These are phyloP conservation scores for Sporothrix luriei DNA, from an alignment of 2,329 filamentous ascomycete species.

Conservation along the genomic window DNA sequence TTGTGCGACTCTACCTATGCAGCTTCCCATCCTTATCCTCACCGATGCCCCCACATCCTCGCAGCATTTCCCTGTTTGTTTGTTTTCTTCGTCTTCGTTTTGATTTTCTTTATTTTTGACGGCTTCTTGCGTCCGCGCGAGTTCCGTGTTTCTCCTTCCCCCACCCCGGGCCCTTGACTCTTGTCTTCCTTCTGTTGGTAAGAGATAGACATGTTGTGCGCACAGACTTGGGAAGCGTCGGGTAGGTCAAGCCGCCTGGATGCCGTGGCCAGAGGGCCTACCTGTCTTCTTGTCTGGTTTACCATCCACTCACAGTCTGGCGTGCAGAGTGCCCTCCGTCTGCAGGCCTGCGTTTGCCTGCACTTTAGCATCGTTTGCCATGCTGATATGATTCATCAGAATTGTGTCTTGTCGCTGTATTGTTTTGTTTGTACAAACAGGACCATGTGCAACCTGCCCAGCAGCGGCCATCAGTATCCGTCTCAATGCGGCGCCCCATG, in stretches of 20 bases:
- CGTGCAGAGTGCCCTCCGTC: background rate
- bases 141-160: no score
- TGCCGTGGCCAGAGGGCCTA: no score
- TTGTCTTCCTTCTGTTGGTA: conserved; percentile 1
- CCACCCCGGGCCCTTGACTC: background rate
- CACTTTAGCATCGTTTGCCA: no score
- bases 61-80: background rate
- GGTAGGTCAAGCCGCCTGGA: background rate
- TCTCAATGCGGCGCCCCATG: background rate
- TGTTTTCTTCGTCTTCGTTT: no score
- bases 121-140: no score
- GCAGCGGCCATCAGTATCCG: background rate
- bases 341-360: no score
- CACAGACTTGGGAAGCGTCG: background rate
- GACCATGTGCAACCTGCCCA: background rate
- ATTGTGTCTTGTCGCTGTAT: background rate
- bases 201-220: background rate
- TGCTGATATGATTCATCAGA: no score
- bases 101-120: no score
- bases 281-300: no score
- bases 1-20: conserved; percentile 7
- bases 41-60: conserved; percentile 19
- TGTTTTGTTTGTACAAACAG: background rate
- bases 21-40: background rate
- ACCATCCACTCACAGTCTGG: background rate